Evolutionary conservation across 768 basidiomycete genomes (phyloP), one percentile per base, ranked within the genome.

Genomic region (Tulasnella sp.): DNA sequence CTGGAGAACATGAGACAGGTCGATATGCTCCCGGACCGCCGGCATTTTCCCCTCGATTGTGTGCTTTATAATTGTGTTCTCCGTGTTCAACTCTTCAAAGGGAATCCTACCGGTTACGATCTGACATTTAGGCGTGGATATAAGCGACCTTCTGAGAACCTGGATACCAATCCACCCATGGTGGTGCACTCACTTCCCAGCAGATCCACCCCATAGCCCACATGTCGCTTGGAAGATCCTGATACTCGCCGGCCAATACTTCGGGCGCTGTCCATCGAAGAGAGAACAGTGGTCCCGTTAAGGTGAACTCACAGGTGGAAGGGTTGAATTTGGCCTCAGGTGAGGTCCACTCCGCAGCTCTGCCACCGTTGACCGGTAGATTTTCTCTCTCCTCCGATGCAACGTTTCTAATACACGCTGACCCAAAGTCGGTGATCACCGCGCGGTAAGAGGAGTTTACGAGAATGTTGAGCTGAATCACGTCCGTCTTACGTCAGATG

Each of bases 181-280:
- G n/a, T n/a, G n/a, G 6, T 69, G 28, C 14, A 64, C 64, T 69
- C 64, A 69, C 64, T 37, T 69, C 64, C 64, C 64, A 69, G 31
- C 64, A 9, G 28, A 69, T 34, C 64, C 64, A 69, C 34, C 64
- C 64, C 1, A 69, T 16, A 34, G 64, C 64, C 64, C 64, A 69
- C 28, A 69, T 69, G 18, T 69, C 64, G 64, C 64, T 69, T 11
- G 64, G 64, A 18, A 69, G 37, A 18, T 69, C 64, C 64, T 69
- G 64, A 0, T 28, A 11, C 14, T 28, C 64, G 31, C 34, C 64
- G 31, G 4, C 18, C 12, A 69, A 2, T 11, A 69, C 64, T 18
- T 69, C 64, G 12, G 64, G 64, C 37, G 64, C 64, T 31, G 64
- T 69, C 64, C 31, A 69, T 28, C 64, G 64, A 28, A 69, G 28